Conservation (phyloP, 495 filamentous ascomycete genomes). For the Podospora pseudoanserina region DNA sequence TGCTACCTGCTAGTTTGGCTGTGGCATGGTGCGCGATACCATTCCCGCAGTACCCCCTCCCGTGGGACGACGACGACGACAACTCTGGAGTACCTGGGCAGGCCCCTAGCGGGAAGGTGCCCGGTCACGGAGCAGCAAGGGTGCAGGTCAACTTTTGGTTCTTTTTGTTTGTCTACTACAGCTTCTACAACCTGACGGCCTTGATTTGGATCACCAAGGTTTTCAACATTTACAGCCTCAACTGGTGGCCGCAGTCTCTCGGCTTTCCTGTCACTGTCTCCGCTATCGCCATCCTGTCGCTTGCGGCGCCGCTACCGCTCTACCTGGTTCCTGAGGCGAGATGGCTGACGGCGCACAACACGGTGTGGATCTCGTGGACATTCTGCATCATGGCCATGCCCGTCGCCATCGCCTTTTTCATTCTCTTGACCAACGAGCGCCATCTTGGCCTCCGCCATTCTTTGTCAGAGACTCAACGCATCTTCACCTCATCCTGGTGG, state of each 20-base stretch:
- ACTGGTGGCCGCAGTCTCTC: conserved; percentile 59
- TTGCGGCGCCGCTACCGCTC: conserved; percentile 67
- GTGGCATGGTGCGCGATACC: conserved; percentile 60
- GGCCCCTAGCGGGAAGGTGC: conserved; percentile 37
- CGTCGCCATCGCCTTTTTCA: conserved; percentile 55
- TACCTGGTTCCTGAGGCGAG: conserved; percentile 49
- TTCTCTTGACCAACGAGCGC: conserved; percentile 56
- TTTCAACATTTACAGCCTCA: conserved; percentile 63
- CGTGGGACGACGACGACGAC: conserved; percentile 36
- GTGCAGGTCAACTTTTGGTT: conserved; percentile 66
- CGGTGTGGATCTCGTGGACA: conserved; percentile 60
- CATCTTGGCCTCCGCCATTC: conserved; percentile 52
- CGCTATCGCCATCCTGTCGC: conserved; percentile 93
- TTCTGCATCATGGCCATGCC: conserved; percentile 64
- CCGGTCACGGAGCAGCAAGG: conserved; percentile 57
- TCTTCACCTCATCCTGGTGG: conserved; percentile 61
- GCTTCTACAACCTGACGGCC: conserved; percentile 60
- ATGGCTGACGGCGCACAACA: conserved; percentile 53
- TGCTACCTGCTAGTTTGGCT: conserved; percentile 55
- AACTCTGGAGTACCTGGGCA: conserved; percentile 25
- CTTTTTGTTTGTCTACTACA: conserved; percentile 63
- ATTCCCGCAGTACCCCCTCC: conserved; percentile 56
- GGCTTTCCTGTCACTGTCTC: conserved; percentile 84
- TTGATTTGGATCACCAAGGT: conserved; percentile 66
- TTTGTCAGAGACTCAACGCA: conserved; percentile 59